These are phyloP conservation scores for Stylonectria norvegica DNA, from an alignment of 2,329 filamentous ascomycete species.

Conservation along the genomic window DNA sequence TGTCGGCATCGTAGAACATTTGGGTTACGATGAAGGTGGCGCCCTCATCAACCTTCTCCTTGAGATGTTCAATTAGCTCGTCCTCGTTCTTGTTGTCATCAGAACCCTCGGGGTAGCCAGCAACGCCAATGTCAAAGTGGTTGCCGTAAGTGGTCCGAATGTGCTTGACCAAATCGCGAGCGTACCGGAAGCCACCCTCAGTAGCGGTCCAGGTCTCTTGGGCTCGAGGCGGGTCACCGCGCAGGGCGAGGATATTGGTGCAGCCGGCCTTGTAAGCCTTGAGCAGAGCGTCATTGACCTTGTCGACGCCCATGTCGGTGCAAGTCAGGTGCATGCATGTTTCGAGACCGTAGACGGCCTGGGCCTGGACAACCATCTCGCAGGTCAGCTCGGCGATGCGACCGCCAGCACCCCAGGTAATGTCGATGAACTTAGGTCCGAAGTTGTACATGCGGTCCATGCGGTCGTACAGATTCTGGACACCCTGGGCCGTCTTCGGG, in stretches of 20 bases:
- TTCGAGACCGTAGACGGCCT: conserved; percentile 92
- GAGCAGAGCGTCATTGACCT: conserved; percentile 82
- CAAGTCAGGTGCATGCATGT: conserved; percentile 99
- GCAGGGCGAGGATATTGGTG: conserved; percentile 91
- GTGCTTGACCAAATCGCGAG: conserved; percentile 82
- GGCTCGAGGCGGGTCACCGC: conserved; percentile 90
- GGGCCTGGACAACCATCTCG: conserved; percentile 96
- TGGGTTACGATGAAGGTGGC: conserved; percentile 94
- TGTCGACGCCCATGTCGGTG: conserved; percentile 93
- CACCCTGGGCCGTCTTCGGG: conserved; percentile 93
- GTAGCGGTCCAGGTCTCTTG: conserved; percentile 90
- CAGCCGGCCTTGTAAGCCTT: conserved; percentile 92
- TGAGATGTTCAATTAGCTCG: conserved; percentile 81
- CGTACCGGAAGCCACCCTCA: conserved; percentile 85
- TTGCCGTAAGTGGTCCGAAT: conserved; percentile 68
- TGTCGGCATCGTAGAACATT: conserved; percentile 99
- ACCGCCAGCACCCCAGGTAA: conserved; percentile 97
- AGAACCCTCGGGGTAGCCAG: conserved; percentile 91
- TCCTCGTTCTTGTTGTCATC: conserved; percentile 91
- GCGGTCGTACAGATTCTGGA: conserved; percentile 98
- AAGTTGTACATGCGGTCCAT: conserved; percentile 99
- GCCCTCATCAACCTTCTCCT: conserved; percentile 94
- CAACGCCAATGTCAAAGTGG: conserved; percentile 95
- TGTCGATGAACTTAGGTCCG: conserved; percentile 93
- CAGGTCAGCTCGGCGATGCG: conserved; percentile 87